A percentile compares a stretch with the other conserved stretches of the same genome.
These are phyloP conservation scores for Pugionium cornutum DNA, from an alignment of 345 rosid species.

Conservation along the genomic window DNA sequence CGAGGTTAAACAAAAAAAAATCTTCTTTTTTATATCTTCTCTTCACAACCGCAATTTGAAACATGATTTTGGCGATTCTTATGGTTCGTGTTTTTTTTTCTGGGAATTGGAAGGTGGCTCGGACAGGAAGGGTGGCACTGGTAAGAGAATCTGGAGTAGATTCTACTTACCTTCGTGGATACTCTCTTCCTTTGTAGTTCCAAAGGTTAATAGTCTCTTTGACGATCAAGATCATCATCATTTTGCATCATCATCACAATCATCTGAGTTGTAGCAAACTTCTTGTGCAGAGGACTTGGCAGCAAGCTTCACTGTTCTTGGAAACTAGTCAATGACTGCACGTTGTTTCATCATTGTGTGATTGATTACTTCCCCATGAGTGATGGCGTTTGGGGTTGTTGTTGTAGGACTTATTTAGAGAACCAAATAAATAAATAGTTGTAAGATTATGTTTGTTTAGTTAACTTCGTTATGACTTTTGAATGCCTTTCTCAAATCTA, in stretches of 20 bases:
- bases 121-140: slow-evolving; percentile 74
- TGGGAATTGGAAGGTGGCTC: slow-evolving; percentile 57
- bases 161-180: slow-evolving; percentile 65
- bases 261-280: slow-evolving; percentile 14
- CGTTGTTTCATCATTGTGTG: slow-evolving; percentile 16
- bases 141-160: slow-evolving; percentile 76
- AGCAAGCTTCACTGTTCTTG: slow-evolving; percentile 27
- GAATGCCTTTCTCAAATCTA: slow-evolving; percentile 16
- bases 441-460: slow-evolving; percentile 10
- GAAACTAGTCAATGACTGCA: slow-evolving; percentile 26
- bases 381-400: slow-evolving; percentile 14
- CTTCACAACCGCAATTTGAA: neutral
- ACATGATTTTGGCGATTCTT: neutral
- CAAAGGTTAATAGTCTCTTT: slow-evolving; percentile 22
- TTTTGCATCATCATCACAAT: slow-evolving; percentile 7
- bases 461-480: neutral
- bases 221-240: slow-evolving; percentile 14
- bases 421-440: slow-evolving; percentile 14
- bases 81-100: slow-evolving; percentile 12
- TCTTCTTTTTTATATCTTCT: neutral
- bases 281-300: slow-evolving; percentile 34
- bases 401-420: slow-evolving; percentile 7
- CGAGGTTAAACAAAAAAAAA: slow-evolving; percentile 48
- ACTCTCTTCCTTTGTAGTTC: slow-evolving; percentile 54
- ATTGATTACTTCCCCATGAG: slow-evolving; percentile 4